Evolutionary conservation across 257 asterid species (phyloP), one percentile per base, ranked within the genome.

Genomic region (Scutellaria baicalensis): DNA sequence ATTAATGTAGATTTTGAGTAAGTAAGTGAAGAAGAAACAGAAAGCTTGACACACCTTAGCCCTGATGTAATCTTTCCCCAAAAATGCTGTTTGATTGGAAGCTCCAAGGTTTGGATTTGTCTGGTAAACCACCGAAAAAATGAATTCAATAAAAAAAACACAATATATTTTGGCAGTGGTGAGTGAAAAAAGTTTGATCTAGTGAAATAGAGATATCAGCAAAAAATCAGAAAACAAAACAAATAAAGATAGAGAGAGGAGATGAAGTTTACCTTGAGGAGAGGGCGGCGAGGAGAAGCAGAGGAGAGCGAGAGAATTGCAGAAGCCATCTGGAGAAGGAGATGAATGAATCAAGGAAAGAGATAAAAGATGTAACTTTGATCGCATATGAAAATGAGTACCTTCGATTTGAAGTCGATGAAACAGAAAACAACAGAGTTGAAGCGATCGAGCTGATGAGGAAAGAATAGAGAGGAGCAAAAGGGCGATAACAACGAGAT

Each of bases 321-420:
- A 8, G 89, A 81, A 77, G 85, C 90, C 87, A 87, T 87, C 74
- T 59, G 74, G 42, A 16, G 40, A 59, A 49, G 35, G 38, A 78
- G 40, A 49, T 73, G 42, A 27, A 16, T 69, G 31, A 48, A 48
- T 14, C 54, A n/a, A 11, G 3, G 4, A 9, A 44, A 44, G 6
- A 44, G 8, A 8, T 48, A 14, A 27, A 23, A 0, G 42, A 10
- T 17, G 62, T 3, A 51, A 1, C 33, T 27, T 1, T 27, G 33
- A 27, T 27, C 33, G 33, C 33, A 27, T 27, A 27, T 27, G 33
- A 27, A 27, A 27, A 27, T 27, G 0, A 4, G 33, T 27, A 27
- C 33, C 33, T 27, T 27, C 2, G 4, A 27, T 27, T 27, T 27
- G 2, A 27, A 27, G 5, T 27, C 33, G 4, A 27, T 27, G 33